Evolutionary conservation across 176 grass and related monocot species (phyloP).

Genomic region (Ampelocalamus luodianensis): DNA sequence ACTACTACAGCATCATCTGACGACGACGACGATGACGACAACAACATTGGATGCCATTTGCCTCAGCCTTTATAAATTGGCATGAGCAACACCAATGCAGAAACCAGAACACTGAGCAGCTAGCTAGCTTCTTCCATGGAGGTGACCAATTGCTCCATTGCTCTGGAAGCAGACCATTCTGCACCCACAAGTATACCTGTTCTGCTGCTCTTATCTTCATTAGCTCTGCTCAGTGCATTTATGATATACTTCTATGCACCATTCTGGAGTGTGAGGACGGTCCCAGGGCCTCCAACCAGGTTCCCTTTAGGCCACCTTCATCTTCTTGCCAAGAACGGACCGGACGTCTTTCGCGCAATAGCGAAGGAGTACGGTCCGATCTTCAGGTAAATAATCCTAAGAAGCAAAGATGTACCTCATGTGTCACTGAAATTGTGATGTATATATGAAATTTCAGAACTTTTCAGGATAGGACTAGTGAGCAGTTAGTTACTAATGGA

Average conservation of each 20-base stretch:
- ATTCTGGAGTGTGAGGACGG: slow-evolving; percentile 71
- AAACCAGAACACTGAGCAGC: slow-evolving; percentile 23
- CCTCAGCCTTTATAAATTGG: slow-evolving; percentile 50
- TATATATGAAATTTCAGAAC: neutral
- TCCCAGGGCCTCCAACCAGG: slow-evolving; percentile 75
- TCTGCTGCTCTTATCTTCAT: slow-evolving; percentile 3
- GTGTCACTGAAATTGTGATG: neutral
- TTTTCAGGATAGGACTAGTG: neutral
- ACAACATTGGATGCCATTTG: neutral
- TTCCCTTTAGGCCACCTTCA: slow-evolving; percentile 72
- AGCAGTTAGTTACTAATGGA: slow-evolving; percentile 20
- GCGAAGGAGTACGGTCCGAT: slow-evolving; percentile 83
- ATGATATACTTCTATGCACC: slow-evolving; percentile 79
- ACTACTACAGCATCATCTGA: slow-evolving; percentile 2
- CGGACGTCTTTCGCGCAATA: slow-evolving; percentile 65
- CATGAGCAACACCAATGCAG: slow-evolving; percentile 7
- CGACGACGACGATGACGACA: slow-evolving; percentile 3
- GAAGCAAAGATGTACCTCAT: neutral
- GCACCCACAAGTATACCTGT: neutral
- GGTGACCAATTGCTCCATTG: slow-evolving; percentile 25
- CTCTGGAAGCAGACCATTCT: neutral
- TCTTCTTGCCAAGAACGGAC: slow-evolving; percentile 73
- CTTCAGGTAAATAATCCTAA: slow-evolving; percentile 59
- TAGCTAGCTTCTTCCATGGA: slow-evolving; percentile 40
- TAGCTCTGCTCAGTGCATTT: slow-evolving; percentile 46